Base-by-base conservation (phyloP, 352 stramenopile species). In the Peronosclerospora sorghi region DNA sequence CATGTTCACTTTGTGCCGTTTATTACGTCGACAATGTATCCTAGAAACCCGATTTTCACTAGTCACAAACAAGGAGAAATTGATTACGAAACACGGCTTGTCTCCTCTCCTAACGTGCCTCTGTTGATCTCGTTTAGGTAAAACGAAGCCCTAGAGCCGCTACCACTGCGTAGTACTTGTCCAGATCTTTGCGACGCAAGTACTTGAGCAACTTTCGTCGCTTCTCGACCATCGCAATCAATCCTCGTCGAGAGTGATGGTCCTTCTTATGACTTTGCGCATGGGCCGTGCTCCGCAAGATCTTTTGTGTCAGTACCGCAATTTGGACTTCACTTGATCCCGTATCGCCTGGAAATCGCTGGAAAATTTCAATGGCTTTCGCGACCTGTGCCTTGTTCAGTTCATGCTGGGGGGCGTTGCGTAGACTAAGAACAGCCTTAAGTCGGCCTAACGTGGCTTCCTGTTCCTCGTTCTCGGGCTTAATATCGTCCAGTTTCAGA, bases 191-290 rank as follows among this genome's bases (percentile, higher is more conserved):
- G 26, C 77, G 69, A 27, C 76, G 76, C 60, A 92, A 49, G 56
- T 88, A 92, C 62, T 87, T 83, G 45, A 92, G 68, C 37, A 92
- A 56, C 60, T 89, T 92, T 56, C 76, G 76, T 53, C 79, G 73
- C 59, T 86, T 84, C 60, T 86, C 65, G 29, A 92, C 77, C 79
- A 92, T 86, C 15, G 77, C 72, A 29, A 89, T 86, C 15, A 92
- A 65, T 2, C 79, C 79, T 50, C 79, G 76, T 51, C 76, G 69
- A 55, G 79, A 92, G 67, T 92, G 79, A 46, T 89, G 76, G 60
- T 92, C 79, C 57, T 92, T 86, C 76, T 89, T 88, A 64, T 92
- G 65, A 17, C 48, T 48, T 51, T 81, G 66, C 21, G 78, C 74
- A 64, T 92, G 79, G 12, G 69, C 35, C 51, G 79, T 92, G 43